Conservation (phyloP, 139 green algal genomes). For the Tetradesmus lagerheimii region DNA sequence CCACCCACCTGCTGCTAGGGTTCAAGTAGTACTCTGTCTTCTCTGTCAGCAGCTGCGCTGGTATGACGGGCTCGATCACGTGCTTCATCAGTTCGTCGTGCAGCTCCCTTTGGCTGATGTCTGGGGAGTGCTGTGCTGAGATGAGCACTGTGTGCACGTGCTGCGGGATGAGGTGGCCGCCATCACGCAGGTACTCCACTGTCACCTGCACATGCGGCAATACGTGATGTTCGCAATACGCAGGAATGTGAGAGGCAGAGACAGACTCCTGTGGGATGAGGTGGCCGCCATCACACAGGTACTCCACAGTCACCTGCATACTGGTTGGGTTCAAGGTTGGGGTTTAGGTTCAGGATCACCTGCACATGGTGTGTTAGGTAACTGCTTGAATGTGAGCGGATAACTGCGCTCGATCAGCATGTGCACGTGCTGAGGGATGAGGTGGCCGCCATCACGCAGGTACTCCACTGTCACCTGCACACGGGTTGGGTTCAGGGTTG, state of each 20-base stretch:
- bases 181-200: slow-evolving; percentile 96
- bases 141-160: slow-evolving; percentile 99
- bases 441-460: slow-evolving; percentile 91
- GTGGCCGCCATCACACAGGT: slow-evolving; percentile 93
- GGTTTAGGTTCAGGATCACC: no score
- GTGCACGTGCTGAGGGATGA: slow-evolving; percentile 96
- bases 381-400: no score
- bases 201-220: slow-evolving; percentile 76
- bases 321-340: no score
- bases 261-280: slow-evolving; percentile 89
- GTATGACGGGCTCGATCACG: slow-evolving; percentile 98
- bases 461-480: slow-evolving; percentile 97
- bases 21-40: slow-evolving; percentile 99
- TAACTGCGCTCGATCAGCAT: slow-evolving; percentile 97
- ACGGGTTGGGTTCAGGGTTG: no score
- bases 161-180: slow-evolving; percentile 90
- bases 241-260: no score
- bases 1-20: slow-evolving; percentile 64
- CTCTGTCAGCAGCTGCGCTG: slow-evolving; percentile 96
- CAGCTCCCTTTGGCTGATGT: slow-evolving; percentile 97
- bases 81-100: slow-evolving; percentile 91
- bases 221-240: no score
- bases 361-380: no score
- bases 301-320: slow-evolving; percentile 94
- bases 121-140: slow-evolving; percentile 93